Evolutionary conservation across 2,329 filamentous ascomycete genomes (phyloP).

Genomic region (Ceratocystis ficicola): DNA sequence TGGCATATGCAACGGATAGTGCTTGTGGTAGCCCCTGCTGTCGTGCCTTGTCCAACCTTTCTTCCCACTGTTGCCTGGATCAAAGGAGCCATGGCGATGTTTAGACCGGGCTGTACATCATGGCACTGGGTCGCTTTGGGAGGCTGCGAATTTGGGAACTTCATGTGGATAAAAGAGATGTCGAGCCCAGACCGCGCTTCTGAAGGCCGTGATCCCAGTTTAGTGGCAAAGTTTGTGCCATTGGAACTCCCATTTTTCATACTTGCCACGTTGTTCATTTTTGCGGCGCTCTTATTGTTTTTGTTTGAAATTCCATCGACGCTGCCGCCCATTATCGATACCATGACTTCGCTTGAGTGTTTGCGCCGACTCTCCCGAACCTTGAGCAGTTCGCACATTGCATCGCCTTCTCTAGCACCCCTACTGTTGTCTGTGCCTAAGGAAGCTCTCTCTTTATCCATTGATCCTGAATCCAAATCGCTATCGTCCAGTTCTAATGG

Average conservation of each 20-base stretch:
- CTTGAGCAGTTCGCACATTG: slow-evolving; percentile 48
- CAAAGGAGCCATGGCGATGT: slow-evolving; percentile 5
- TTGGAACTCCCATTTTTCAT: not conserved
- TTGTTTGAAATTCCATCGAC: slow-evolving; percentile 27
- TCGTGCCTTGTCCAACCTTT: no score
- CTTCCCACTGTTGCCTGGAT: slow-evolving; percentile 23
- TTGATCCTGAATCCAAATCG: slow-evolving; percentile 47
- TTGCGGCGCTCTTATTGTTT: not conserved
- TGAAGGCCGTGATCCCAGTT: not conserved
- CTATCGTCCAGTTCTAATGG: slow-evolving; percentile 37
- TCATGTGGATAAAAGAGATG: not conserved
- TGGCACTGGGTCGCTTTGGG: not conserved
- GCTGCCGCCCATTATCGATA: slow-evolving; percentile 17
- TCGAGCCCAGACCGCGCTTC: not conserved
- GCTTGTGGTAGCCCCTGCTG: not conserved
- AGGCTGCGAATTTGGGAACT: not conserved
- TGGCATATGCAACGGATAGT: slow-evolving; percentile 47
- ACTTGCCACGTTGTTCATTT: not conserved
- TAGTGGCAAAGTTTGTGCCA: not conserved
- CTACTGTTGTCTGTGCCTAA: not conserved
- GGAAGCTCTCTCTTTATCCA: slow-evolving; percentile 28
- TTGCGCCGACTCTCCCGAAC: slow-evolving; percentile 43
- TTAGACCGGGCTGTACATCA: slow-evolving; percentile 6
- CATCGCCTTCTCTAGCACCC: slow-evolving; percentile 38
- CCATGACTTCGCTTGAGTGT: slow-evolving; percentile 25